These are phyloP conservation scores for Margaritispora aquatica DNA, from an alignment of 495 filamentous ascomycete genomes.

Conservation along the genomic window DNA sequence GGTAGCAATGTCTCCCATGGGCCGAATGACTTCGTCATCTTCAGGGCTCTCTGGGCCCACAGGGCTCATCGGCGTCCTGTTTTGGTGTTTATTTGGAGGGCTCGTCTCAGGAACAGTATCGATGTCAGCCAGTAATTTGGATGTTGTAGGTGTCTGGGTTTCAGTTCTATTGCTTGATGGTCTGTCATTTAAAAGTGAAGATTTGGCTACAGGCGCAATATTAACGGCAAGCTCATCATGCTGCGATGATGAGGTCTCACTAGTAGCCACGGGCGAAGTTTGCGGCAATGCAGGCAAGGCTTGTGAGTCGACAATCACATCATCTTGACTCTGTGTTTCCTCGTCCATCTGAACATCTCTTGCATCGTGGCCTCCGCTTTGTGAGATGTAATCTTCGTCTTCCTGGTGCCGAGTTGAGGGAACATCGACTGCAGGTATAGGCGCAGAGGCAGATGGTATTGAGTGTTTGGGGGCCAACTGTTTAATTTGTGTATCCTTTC, in stretches of 20 bases:
- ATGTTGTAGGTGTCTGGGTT: neutral
- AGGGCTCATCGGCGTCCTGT: too few relatives aligned
- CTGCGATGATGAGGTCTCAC: neutral
- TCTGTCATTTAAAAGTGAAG: neutral
- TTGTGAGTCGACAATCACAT: slow-evolving; percentile 19
- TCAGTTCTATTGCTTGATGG: slow-evolving; percentile 7
- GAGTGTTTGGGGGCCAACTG: too few relatives aligned
- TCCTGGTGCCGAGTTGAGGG: slow-evolving; percentile 17
- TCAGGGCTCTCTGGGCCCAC: neutral
- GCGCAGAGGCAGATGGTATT: slow-evolving; percentile 1
- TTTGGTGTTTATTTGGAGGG: slow-evolving; percentile 2
- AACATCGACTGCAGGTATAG: slow-evolving; percentile 13
- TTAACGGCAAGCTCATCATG: neutral
- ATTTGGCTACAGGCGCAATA: neutral
- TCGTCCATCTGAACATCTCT: slow-evolving; percentile 8
- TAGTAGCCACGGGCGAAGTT: neutral
- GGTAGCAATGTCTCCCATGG: slow-evolving; percentile 20
- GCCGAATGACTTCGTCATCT: slow-evolving; percentile 4
- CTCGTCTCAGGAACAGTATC: slow-evolving; percentile 21
- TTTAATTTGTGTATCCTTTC: neutral
- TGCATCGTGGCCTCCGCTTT: slow-evolving; percentile 14
- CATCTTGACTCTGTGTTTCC: neutral
- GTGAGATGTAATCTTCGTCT: slow-evolving; percentile 14
- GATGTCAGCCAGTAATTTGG: neutral
- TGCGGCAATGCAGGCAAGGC: neutral